A percentile compares a stretch with the other conserved stretches of the same genome.
Evolutionary conservation across 1,284 basidiomycete species (phyloP).

Genomic region (Wolfiporia cocos): DNA sequence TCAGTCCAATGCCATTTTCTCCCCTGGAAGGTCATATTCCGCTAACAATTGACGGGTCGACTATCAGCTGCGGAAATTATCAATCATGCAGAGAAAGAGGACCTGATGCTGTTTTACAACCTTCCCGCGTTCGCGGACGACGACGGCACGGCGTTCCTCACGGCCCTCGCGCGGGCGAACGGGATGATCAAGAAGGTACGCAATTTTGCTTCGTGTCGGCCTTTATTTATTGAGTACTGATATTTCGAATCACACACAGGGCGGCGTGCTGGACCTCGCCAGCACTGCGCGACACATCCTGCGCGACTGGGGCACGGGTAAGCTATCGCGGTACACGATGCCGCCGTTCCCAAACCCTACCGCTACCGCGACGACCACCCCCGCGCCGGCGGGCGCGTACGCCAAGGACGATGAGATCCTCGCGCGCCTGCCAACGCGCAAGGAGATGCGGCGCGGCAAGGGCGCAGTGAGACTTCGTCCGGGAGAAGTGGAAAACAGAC

Average conservation of each 20-base stretch:
- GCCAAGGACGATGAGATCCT: slow-evolving; percentile 42
- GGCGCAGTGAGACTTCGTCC: slow-evolving; percentile 54
- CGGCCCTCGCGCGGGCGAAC: slow-evolving; percentile 75
- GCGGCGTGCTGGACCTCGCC: slow-evolving; percentile 72
- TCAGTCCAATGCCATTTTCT: slow-evolving; percentile 29
- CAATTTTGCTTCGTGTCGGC: neutral
- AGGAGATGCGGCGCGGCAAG: slow-evolving; percentile 56
- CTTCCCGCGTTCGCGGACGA: slow-evolving; percentile 80
- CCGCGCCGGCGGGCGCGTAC: slow-evolving; percentile 26
- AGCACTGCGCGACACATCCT: slow-evolving; percentile 81
- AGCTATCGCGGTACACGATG: slow-evolving; percentile 74
- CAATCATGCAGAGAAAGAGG: slow-evolving; percentile 68
- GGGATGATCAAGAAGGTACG: slow-evolving; percentile 78
- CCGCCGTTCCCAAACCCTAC: slow-evolving; percentile 34
- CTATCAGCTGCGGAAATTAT: slow-evolving; percentile 72
- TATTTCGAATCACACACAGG: slow-evolving; percentile 32
- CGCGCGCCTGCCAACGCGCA: slow-evolving; percentile 44
- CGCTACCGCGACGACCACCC: slow-evolving; percentile 16
- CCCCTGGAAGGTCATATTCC: slow-evolving; percentile 3
- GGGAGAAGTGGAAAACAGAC: slow-evolving; percentile 47
- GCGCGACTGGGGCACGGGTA: slow-evolving; percentile 85
- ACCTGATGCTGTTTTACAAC: slow-evolving; percentile 86
- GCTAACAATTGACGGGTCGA: slow-evolving; percentile 32
- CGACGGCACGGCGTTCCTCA: slow-evolving; percentile 74
- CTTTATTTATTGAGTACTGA: slow-evolving; percentile 1